Base-by-base conservation (phyloP, 2,329 filamentous ascomycete genomes). In the Arachnomyces sp. region DNA sequence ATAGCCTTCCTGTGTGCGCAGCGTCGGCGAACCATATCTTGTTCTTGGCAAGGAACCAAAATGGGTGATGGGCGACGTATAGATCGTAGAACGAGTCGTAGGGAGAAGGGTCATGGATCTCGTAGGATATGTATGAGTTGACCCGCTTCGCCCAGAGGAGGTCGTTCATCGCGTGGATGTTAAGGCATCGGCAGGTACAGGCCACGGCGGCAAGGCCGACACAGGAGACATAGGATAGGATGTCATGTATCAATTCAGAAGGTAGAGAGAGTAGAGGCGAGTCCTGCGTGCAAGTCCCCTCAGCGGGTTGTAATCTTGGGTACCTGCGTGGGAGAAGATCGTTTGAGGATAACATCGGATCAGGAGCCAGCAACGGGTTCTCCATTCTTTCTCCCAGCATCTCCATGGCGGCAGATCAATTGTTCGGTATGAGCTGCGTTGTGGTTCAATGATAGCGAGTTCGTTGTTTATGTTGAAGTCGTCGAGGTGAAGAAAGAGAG, bases 21-120 rank as follows among this genome's bases (percentile, higher is more conserved):
- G 70, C 73, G 59, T 94, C 86, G 43, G 79, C 76, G 55, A 94
- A 90, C 89, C 89, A 95, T 47, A 95, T 69, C 60, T 84, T 89
- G 56, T 84, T 71, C 38, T 76, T 78, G 0, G 84, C 72, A 1
- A 95, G 69, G 54, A 94, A 94, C 89, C 89, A 95, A 52, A 81
- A 78, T 0, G 82, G 81, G 47, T 92, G 75, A 57, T 92, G 84
- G 14, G 79, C 72, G 31, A 73, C 66, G 58, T 84, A 94, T 2
- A 94, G 74, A 17, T 82, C 73, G 42, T 76, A 77, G 61, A 81
- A 94, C 16, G 71, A 79, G 2, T 64, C 50, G 52, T 74, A 80
- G 5, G 81, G 80, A 5, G 70, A 71, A 0, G 80, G 69, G 1
- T 71, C 68, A 1, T 63, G 60, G 18, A 88, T 63, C 13, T 59